phyloP scores from a whole-genome alignment of 2,329 filamentous ascomycete species.

The Coleophoma eucalyptorum region DNA sequence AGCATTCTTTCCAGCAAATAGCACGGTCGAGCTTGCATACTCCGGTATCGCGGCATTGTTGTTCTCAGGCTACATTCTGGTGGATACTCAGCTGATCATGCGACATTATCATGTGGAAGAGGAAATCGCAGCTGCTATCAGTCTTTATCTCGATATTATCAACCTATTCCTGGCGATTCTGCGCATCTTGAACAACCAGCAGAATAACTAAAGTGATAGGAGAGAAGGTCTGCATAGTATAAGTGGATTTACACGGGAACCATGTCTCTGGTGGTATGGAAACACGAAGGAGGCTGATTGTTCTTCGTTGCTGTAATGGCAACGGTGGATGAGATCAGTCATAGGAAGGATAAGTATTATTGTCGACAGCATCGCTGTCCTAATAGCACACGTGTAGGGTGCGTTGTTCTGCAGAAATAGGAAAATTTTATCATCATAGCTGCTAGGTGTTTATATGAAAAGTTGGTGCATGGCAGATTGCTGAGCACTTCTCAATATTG shows the following conservation, averaged over 20 bases:
- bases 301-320: too few species aligned
- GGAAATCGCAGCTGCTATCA: conserved; percentile 94
- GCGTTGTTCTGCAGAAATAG: too few species aligned
- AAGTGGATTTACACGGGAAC: not conserved
- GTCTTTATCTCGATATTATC: conserved; percentile 92
- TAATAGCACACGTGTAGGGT: too few species aligned
- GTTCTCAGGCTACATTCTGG: conserved; percentile 91
- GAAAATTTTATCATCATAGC: too few species aligned
- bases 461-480: too few species aligned
- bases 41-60: conserved; percentile 78
- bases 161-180: conserved; percentile 96
- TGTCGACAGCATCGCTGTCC: too few species aligned
- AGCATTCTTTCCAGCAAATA: conserved; percentile 81
- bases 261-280: too few species aligned
- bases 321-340: too few species aligned
- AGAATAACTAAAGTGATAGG: conserved; percentile 66
- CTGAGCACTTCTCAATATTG: too few species aligned
- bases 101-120: conserved; percentile 96
- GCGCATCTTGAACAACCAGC: conserved; percentile 93
- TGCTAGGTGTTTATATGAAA: too few species aligned
- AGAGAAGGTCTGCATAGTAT: not conserved
- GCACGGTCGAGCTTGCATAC: conserved; percentile 80
- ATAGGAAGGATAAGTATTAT: not conserved
- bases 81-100: conserved; percentile 95
- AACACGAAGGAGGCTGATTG: too few species aligned